A percentile compares a stretch with the other conserved stretches of the same genome.
Evolutionary conservation across 2,329 filamentous ascomycete species (phyloP).

Genomic region (Endothia cerciana): DNA sequence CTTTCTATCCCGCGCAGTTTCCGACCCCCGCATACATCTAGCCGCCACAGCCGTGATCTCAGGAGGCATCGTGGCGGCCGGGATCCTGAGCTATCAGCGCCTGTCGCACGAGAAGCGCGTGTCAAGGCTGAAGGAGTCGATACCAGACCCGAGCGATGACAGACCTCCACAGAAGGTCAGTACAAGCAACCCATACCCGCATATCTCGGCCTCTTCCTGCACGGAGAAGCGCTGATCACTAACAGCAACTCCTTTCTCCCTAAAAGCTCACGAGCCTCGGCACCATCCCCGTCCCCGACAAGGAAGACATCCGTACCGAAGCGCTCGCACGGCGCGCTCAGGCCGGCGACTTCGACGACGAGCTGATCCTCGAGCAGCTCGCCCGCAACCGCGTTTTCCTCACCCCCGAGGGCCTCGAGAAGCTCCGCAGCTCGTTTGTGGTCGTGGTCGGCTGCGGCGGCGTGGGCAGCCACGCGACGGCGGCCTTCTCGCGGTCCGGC

Average conservation of each 20-base stretch:
- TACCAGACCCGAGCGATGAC: conserved; percentile 48
- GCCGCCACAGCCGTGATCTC: conserved; percentile 71
- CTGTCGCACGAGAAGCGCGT: conserved; percentile 59
- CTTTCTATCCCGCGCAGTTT: conserved; percentile 48
- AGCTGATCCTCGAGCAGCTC: conserved; percentile 91
- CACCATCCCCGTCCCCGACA: conserved; percentile 52
- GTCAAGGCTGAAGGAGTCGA: conserved; percentile 62
- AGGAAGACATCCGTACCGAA: conserved; percentile 64
- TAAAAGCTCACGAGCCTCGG: conserved; percentile 62
- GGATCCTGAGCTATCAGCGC: conserved; percentile 65
- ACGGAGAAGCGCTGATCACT: conserved; percentile 25
- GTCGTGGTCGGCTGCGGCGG: conserved; percentile 92
- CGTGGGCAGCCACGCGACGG: conserved; percentile 88
- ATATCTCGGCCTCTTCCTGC: neutral
- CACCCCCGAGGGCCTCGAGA: conserved; percentile 76
- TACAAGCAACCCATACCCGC: conserved; percentile 19
- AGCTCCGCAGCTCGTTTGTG: conserved; percentile 80
- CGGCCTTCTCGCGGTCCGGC: conserved; percentile 85
- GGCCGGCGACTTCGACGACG: conserved; percentile 68
- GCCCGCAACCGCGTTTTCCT: conserved; percentile 93
- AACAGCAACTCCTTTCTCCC: conserved; percentile 25
- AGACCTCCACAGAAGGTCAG: conserved; percentile 43
- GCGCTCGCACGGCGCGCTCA: conserved; percentile 63
- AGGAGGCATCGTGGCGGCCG: conserved; percentile 61
- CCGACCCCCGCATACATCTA: conserved; percentile 61